A percentile compares a stretch with the other conserved stretches of the same genome.
Conservation (phyloP, 1,284 basidiomycete genomes). For the Veloboletus limbatus region DNA sequence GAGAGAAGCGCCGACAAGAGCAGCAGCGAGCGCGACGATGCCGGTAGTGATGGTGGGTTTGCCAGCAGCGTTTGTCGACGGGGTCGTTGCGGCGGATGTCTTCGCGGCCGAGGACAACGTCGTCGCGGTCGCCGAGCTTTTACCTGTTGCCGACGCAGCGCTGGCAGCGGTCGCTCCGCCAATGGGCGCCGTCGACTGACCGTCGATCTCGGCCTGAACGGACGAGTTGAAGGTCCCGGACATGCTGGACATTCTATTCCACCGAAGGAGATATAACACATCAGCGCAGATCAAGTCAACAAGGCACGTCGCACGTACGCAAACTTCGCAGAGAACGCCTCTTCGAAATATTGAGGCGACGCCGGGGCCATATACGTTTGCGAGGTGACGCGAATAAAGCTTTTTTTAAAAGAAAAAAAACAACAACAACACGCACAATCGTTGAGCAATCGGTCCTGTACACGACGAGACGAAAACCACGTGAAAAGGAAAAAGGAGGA, state of each 20-base stretch:
- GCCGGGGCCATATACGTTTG: conserved; percentile 47
- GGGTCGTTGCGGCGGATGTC: too few species aligned
- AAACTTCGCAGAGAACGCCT: conserved; percentile 84
- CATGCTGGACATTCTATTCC: conserved; percentile 66
- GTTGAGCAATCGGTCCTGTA: too few species aligned
- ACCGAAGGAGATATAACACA: too few species aligned
- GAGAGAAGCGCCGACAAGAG: conserved; percentile 20
- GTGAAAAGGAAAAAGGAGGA: conserved; percentile 11
- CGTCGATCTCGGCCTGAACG: conserved; percentile 54
- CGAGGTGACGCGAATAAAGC: conserved; percentile 76
- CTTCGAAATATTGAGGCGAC: conserved; percentile 52
- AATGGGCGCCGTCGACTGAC: conserved; percentile 55
- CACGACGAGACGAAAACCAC: too few species aligned
- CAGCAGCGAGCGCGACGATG: conserved; percentile 21
- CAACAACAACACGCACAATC: too few species aligned
- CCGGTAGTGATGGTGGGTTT: conserved; percentile 22
- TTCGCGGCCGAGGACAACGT: too few species aligned
- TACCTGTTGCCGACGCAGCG: conserved; percentile 7
- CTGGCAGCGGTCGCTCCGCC: conserved; percentile 28
- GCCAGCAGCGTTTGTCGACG: conserved; percentile 20
- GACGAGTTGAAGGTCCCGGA: conserved; percentile 57
- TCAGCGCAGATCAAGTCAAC: too few species aligned
- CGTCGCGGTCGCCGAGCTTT: not conserved
- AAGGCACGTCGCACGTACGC: too few species aligned
- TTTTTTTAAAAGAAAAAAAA: too few species aligned